Evolutionary conservation across 2,329 filamentous ascomycete species (phyloP), one percentile per base, ranked within the genome.

Genomic region (Botryotinia calthae): DNA sequence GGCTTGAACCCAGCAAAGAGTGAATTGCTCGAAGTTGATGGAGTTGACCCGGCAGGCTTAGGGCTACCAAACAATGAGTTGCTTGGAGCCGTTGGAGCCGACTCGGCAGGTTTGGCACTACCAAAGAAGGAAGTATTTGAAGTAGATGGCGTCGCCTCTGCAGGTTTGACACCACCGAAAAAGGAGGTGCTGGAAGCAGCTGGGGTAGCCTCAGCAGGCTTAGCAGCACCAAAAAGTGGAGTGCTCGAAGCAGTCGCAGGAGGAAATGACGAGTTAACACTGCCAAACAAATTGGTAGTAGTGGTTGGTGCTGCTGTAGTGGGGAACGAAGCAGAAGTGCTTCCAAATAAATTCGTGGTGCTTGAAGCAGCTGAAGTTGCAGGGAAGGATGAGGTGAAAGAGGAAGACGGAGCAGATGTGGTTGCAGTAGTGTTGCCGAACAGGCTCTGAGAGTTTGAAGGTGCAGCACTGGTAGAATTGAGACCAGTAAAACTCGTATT

Each of bases 251-350:
- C 34, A 71, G 59, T 34, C 22, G 61, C 61, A 67, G 70, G 48
- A 59, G 70, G 70, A 31, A 72, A 61, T 28, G 70, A 72, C 40
- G 70, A 65, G 56, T 59, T 73, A 20, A 62, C 40, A 51, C 48
- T 71, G n/a, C 74, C 72, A 65, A 76, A 75, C 12, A 74, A 44
- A 56, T 58, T 71, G 25, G 61, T 65, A 56, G 61, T 65, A 56
- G 65, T 73, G 40, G 48, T 74, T 62, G 71, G 54, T 46, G 73
- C 71, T 28, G 68, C 56, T 34, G 65, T 54, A 56, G 70, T 51
- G 16, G 59, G 71, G 37, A 65, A 66, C 34, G 65, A 70, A 62
- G 70, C 48, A 28, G 59, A 62, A 37, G 61, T 37, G 37, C 48
- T 67, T 25, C 71, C 73, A 46, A 74, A 74, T 7, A 72, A 16